Evolutionary conservation across 169 alveolate genomes (phyloP).

Genomic region (Plasmodium adleri): DNA sequence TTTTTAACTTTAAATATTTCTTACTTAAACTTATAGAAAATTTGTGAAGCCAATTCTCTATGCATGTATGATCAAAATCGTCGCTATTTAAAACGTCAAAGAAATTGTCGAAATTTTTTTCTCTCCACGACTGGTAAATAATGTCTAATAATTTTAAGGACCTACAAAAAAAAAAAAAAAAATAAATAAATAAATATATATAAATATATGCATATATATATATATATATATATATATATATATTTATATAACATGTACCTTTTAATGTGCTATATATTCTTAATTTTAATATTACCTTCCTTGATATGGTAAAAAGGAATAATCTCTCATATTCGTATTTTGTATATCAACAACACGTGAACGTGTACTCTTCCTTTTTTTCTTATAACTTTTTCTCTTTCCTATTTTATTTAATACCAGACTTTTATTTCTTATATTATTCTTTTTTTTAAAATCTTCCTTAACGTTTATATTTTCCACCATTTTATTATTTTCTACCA

Average conservation of each 20-base stretch:
- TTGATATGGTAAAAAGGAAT: neutral
- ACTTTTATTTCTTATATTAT: neutral
- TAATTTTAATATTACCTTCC: slow-evolving; percentile 12
- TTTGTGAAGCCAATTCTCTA: slow-evolving; percentile 67
- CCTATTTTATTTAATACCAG: too few species aligned
- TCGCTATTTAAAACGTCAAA: slow-evolving; percentile 17
- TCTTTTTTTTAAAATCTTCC: neutral
- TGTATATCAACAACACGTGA: slow-evolving; percentile 45
- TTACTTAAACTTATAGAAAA: slow-evolving; percentile 46
- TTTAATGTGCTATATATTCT: neutral
- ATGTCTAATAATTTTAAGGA: slow-evolving; percentile 23
- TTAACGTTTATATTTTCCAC: neutral
- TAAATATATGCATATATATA: neutral
- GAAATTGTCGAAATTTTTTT: slow-evolving; percentile 46
- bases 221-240: neutral
- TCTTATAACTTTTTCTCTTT: neutral
- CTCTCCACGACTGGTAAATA: slow-evolving; percentile 48
- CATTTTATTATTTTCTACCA: too few species aligned
- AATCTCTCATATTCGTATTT: slow-evolving; percentile 37
- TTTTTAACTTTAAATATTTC: slow-evolving; percentile 28
- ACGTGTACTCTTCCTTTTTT: neutral
- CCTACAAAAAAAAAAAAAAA: slow-evolving; percentile 4
- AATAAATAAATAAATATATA: neutral
- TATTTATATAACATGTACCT: neutral
- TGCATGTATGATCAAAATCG: slow-evolving; percentile 37